These are phyloP conservation scores for Avena atlantica DNA, from an alignment of 176 grass and related monocot species.

Conservation along the genomic window DNA sequence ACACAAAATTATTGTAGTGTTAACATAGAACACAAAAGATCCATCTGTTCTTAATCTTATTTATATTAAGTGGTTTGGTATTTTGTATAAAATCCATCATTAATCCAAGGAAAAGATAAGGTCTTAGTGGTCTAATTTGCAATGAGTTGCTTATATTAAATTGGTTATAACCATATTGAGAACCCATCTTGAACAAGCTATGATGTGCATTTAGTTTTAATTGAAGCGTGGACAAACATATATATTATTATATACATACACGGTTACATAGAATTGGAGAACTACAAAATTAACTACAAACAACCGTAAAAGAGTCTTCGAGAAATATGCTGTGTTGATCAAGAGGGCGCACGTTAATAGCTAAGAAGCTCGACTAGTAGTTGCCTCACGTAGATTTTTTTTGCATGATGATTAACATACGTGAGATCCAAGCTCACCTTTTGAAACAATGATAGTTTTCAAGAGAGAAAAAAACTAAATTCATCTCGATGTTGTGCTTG, in stretches of 20 bases:
- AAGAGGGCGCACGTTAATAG: neutral
- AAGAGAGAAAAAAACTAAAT: neutral
- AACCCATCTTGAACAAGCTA: neutral
- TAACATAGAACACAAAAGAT: neutral
- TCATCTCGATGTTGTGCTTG: neutral
- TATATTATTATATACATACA: neutral
- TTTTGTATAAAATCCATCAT: neutral
- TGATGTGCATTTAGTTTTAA: neutral
- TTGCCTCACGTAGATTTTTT: neutral
- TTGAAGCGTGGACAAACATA: neutral
- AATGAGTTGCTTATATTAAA: neutral
- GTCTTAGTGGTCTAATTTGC: neutral
- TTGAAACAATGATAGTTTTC: neutral
- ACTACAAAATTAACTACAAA: neutral
- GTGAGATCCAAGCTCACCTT: neutral
- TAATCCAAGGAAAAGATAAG: neutral
- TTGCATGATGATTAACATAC: neutral
- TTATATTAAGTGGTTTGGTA: neutral
- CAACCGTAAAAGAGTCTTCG: neutral
- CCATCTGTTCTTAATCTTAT: neutral
- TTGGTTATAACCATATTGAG: neutral
- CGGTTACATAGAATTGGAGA: neutral
- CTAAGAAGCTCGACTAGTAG: neutral
- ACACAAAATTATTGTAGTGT: neutral
- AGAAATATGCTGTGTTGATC: neutral